phyloP scores from a whole-genome alignment of 805 yeast species.

The Ogataea nonfermentans region DNA sequence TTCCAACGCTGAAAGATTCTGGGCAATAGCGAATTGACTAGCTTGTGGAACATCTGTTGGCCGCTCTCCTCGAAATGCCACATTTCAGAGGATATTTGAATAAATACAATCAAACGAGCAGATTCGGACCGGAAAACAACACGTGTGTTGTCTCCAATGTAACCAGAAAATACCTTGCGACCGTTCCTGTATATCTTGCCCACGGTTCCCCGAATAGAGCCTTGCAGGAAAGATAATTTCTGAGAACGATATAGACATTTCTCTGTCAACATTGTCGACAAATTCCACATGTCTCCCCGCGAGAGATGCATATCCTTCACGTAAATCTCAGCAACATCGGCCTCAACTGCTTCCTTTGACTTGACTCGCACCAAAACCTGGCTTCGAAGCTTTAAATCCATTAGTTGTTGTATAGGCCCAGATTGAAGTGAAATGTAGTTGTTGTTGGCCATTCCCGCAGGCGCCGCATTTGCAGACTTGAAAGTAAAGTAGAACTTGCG shows the following conservation, averaged over 20 bases:
- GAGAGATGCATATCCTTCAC: conserved; percentile 78
- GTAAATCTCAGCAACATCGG: conserved; percentile 79
- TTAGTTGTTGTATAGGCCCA: conserved; percentile 54
- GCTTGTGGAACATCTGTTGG: conserved; percentile 87
- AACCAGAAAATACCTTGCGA: conserved; percentile 68
- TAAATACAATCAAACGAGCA: conserved; percentile 75
- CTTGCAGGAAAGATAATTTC: conserved; percentile 57
- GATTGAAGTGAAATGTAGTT: conserved; percentile 54
- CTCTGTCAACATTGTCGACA: conserved; percentile 59
- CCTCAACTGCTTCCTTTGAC: conserved; percentile 50
- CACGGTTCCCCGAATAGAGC: conserved; percentile 60
- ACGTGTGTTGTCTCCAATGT: conserved; percentile 69
- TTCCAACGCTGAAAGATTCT: conserved; percentile 86
- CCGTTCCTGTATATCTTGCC: conserved; percentile 68
- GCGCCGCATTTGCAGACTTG: conserved; percentile 22
- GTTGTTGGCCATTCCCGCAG: conserved; percentile 19
- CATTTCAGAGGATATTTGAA: conserved; percentile 93
- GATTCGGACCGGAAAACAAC: conserved; percentile 89
- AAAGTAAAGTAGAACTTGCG: conserved; percentile 46
- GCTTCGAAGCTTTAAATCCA: conserved; percentile 68
- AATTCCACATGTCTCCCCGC: conserved; percentile 90
- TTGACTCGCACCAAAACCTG: conserved; percentile 56
- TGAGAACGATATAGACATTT: conserved; percentile 69
- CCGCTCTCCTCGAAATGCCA: conserved; percentile 98
- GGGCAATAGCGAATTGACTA: conserved; percentile 90